These are phyloP conservation scores for Oryza glumipatula DNA, from an alignment of 176 grass and related monocot genomes.

Conservation along the genomic window DNA sequence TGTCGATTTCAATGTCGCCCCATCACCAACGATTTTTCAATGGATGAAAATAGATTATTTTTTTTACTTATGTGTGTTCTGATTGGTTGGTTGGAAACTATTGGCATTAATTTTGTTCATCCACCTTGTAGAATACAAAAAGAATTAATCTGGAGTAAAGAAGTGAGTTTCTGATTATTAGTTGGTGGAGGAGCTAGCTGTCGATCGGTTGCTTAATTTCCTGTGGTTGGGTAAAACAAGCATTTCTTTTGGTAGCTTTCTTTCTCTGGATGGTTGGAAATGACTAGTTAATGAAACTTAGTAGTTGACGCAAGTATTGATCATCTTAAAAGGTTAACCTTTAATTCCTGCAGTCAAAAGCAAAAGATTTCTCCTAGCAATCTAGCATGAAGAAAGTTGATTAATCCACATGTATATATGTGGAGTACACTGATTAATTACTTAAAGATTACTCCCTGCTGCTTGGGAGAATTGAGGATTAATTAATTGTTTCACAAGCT, in stretches of 20 bases:
- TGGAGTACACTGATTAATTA: background rate
- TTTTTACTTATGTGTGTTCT: background rate
- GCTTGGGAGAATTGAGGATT: background rate
- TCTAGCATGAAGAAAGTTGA: background rate
- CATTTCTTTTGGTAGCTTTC: background rate
- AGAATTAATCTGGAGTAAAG: background rate
- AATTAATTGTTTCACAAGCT: background rate
- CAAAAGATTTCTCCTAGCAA: background rate
- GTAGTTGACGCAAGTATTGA: background rate
- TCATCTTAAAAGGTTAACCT: background rate
- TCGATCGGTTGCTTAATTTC: background rate
- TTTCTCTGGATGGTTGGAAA: background rate
- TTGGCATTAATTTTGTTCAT: background rate
- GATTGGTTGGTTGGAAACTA: background rate
- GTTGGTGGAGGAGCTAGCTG: background rate
- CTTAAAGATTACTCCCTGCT: background rate
- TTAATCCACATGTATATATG: background rate
- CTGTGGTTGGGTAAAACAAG: background rate
- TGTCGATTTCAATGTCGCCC: too few relatives aligned
- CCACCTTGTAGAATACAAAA: background rate
- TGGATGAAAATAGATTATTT: background rate
- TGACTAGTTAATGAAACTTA: background rate
- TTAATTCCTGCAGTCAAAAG: slow-evolving; percentile 9
- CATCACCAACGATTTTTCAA: too few relatives aligned
- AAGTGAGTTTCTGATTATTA: background rate